These are phyloP conservation scores for Petunia secreta DNA, from an alignment of 257 asterid species.

Conservation along the genomic window DNA sequence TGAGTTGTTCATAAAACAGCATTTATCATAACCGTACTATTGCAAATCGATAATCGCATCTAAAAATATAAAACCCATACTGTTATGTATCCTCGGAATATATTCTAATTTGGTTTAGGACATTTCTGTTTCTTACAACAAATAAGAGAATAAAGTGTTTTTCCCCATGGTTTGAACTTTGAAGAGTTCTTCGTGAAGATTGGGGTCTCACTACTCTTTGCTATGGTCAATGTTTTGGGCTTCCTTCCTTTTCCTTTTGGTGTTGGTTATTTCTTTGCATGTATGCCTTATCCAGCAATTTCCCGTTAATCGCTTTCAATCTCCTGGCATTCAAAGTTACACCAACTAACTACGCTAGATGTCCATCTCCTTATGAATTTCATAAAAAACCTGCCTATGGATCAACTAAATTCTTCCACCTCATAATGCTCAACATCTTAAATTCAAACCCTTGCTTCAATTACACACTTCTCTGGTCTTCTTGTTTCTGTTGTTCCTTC, in stretches of 20 bases:
- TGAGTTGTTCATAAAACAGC: not conserved
- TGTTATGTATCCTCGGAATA: not conserved
- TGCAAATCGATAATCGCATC: not conserved
- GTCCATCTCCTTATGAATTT: not conserved
- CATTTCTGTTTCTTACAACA: not conserved
- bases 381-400: not conserved
- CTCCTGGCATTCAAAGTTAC: not conserved
- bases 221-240: not conserved
- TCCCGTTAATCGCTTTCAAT: not conserved
- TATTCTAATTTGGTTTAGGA: not conserved
- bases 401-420: constrained; percentile 13
- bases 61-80: not conserved
- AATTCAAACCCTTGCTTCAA: constrained; percentile 4
- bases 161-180: not conserved
- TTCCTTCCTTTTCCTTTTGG: not conserved
- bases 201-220: not conserved
- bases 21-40: not conserved
- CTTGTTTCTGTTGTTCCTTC: not conserved
- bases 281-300: not conserved
- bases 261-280: not conserved
- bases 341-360: not conserved
- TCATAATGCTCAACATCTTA: not conserved
- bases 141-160: not conserved
- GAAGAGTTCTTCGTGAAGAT: not conserved
- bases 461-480: constrained; percentile 10